Evolutionary conservation across 345 rosid genomes (phyloP).

Genomic region (Eucalyptus lansdowneana): DNA sequence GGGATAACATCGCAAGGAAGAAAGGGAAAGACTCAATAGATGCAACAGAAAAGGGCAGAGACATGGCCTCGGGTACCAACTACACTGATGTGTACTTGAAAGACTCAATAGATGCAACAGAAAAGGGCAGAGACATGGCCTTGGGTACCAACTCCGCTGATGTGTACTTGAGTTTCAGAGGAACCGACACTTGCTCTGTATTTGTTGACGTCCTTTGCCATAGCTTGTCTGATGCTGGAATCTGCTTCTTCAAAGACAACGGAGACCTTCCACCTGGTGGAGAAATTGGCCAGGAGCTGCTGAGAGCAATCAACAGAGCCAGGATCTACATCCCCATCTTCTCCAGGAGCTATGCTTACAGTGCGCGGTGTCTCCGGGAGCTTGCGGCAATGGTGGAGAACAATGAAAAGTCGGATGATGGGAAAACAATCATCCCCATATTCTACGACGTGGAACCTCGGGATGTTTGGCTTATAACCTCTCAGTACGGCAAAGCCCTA

Average conservation of each 20-base stretch:
- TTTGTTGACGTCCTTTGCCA: rapidly evolving
- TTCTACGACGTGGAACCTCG: background rate
- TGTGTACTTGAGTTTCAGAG: background rate
- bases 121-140: no score
- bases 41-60: no score
- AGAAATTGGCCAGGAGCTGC: rapidly evolving
- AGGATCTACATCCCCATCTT: background rate
- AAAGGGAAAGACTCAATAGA: no score
- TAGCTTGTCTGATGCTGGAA: background rate
- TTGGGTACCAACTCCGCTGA: background rate
- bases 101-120: no score
- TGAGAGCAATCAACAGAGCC: background rate
- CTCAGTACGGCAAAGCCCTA: background rate
- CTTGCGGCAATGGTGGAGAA: background rate
- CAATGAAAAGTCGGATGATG: background rate
- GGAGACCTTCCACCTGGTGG: background rate
- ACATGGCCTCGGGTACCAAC: no score
- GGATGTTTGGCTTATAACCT: background rate
- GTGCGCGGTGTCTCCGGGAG: background rate
- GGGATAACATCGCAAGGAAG: no score
- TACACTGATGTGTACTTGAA: background rate
- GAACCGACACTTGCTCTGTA: background rate
- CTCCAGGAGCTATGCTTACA: no score
- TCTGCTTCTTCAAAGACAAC: background rate
- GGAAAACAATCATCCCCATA: background rate